phyloP scores from a whole-genome alignment of 2,329 filamentous ascomycete species.

The Fusarium sublunatum region DNA sequence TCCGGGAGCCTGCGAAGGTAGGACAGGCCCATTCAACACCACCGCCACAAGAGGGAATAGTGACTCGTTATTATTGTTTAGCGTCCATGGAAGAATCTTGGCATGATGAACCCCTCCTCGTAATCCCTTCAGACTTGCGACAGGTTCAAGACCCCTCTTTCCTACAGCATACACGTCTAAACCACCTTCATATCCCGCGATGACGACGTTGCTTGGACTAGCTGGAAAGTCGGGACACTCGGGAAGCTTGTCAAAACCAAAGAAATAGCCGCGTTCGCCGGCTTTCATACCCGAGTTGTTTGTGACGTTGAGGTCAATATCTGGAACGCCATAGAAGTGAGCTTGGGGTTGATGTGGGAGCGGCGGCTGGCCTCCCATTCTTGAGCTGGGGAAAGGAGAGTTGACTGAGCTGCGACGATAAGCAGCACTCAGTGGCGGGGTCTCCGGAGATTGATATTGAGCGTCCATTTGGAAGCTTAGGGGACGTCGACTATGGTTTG shows the following conservation, averaged over 20 bases:
- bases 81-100: slow-evolving; percentile 80
- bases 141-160: slow-evolving; percentile 75
- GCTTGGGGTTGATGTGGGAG: slow-evolving; percentile 79
- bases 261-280: slow-evolving; percentile 79
- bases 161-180: slow-evolving; percentile 80
- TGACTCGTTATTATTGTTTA: slow-evolving; percentile 63
- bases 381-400: slow-evolving; percentile 60
- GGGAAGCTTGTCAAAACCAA: slow-evolving; percentile 80
- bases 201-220: slow-evolving; percentile 71
- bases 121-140: slow-evolving; percentile 79
- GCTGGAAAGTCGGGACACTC: slow-evolving; percentile 52
- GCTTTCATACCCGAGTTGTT: slow-evolving; percentile 67
- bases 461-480: slow-evolving; percentile 67
- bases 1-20: slow-evolving; percentile 57
- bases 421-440: slow-evolving; percentile 51
- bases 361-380: slow-evolving; percentile 66
- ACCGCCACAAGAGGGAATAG: slow-evolving; percentile 81
- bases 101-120: slow-evolving; percentile 83
- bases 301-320: slow-evolving; percentile 76
- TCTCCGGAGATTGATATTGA: slow-evolving; percentile 57
- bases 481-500: slow-evolving; percentile 56
- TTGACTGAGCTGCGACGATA: slow-evolving; percentile 62
- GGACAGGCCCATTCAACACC: slow-evolving; percentile 80
- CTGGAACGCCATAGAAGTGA: slow-evolving; percentile 80
- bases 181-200: slow-evolving; percentile 84